Conservation (phyloP, 2,329 filamentous ascomycete genomes). For the Fusarium coicis region DNA sequence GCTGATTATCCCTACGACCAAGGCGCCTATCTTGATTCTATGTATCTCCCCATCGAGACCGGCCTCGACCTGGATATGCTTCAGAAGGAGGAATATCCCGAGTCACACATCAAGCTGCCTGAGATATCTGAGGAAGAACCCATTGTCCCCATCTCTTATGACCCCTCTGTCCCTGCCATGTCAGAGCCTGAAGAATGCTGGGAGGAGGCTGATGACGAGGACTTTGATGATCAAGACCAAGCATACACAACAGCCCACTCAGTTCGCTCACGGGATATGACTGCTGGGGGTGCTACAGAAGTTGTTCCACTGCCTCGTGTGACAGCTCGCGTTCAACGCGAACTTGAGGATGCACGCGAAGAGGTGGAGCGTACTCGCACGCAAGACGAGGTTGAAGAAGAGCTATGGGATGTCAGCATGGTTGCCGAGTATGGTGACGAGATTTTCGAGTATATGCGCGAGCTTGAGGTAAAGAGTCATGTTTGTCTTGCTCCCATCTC, state of each 20-base stretch:
- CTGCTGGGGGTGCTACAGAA: slow-evolving; percentile 61
- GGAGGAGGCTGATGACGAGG: slow-evolving; percentile 82
- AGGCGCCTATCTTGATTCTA: slow-evolving; percentile 44
- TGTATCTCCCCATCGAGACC: slow-evolving; percentile 41
- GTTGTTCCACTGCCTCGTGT: slow-evolving; percentile 76
- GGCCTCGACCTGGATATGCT: slow-evolving; percentile 39
- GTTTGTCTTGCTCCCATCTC: neutral
- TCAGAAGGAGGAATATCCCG: slow-evolving; percentile 39
- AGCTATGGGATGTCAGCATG: slow-evolving; percentile 95
- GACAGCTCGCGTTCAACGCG: slow-evolving; percentile 74
- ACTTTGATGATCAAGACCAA: slow-evolving; percentile 67
- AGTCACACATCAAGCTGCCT: slow-evolving; percentile 44
- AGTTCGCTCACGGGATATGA: slow-evolving; percentile 74
- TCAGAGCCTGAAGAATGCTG: slow-evolving; percentile 74
- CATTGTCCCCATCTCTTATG: slow-evolving; percentile 33
- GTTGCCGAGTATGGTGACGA: slow-evolving; percentile 96
- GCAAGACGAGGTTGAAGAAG: slow-evolving; percentile 84
- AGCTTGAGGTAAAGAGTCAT: slow-evolving; percentile 76
- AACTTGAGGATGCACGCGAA: slow-evolving; percentile 73
- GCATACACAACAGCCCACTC: slow-evolving; percentile 84
- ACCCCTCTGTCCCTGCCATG: slow-evolving; percentile 43
- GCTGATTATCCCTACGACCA: slow-evolving; percentile 38
- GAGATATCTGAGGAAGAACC: slow-evolving; percentile 48
- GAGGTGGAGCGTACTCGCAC: slow-evolving; percentile 77
- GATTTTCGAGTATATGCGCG: slow-evolving; percentile 91